A percentile compares a stretch with the other conserved stretches of the same genome.
phyloP scores from a whole-genome alignment of 768 basidiomycete genomes.

The Chalciporus piperatus region DNA sequence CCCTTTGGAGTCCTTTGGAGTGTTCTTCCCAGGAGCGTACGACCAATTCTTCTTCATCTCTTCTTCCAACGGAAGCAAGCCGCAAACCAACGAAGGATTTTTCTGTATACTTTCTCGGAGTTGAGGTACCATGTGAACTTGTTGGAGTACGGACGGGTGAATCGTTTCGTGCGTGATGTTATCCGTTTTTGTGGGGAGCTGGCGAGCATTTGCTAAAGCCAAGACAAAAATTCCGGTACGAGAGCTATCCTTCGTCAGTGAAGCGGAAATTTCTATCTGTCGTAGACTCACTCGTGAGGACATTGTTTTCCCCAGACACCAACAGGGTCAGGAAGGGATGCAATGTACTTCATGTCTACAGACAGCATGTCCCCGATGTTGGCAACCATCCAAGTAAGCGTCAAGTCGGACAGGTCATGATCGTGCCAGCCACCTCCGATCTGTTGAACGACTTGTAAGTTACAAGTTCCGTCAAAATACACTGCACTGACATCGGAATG shows the following conservation, averaged over 20 bases:
- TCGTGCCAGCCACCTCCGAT: conserved; percentile 67
- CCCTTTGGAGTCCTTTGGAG: conserved; percentile 7
- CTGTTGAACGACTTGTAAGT: conserved; percentile 31
- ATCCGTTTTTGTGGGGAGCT: conserved; percentile 43
- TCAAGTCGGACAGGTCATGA: conserved; percentile 67
- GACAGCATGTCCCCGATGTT: conserved; percentile 55
- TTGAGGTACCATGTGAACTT: conserved; percentile 33
- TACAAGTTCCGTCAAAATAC: neutral
- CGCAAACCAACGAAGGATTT: conserved; percentile 43
- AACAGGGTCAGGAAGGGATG: conserved; percentile 47
- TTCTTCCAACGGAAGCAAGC: conserved; percentile 51
- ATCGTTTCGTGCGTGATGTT: conserved; percentile 56
- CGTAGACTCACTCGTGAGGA: conserved; percentile 56
- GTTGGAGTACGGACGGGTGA: conserved; percentile 58
- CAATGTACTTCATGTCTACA: conserved; percentile 53
- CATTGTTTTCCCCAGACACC: conserved; percentile 59
- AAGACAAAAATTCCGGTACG: conserved; percentile 52
- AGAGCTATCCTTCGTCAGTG: conserved; percentile 37
- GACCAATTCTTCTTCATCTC: conserved; percentile 49
- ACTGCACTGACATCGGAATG: conserved; percentile 20
- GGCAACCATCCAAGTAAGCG: conserved; percentile 63
- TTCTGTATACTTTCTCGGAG: conserved; percentile 36
- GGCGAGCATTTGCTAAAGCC: conserved; percentile 43
- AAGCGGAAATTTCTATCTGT: neutral
- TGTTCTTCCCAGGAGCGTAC: conserved; percentile 30